Conservation (phyloP, 1,284 basidiomycete species). For the Omphalotus olearius region DNA sequence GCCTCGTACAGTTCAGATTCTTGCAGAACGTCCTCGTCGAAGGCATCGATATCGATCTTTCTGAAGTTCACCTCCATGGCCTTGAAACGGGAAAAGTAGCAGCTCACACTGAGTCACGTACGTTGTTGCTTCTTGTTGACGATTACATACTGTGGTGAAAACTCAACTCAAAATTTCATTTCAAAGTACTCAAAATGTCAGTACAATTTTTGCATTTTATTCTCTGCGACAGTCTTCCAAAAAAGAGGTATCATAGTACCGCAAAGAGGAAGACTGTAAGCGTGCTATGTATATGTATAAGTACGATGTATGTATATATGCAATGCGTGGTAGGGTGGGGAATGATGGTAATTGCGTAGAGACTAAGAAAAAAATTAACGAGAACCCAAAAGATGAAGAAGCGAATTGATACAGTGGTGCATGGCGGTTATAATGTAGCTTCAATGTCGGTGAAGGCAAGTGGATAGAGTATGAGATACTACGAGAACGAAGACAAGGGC, state of each 20-base stretch:
- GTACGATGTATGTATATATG: conserved; percentile 5
- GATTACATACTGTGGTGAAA: too few species aligned
- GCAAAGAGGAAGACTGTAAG: background rate
- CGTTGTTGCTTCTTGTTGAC: too few species aligned
- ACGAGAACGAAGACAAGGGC: background rate
- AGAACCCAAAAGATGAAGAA: conserved; percentile 3
- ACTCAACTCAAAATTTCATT: too few species aligned
- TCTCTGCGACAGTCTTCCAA: background rate
- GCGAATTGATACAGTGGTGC: conserved; percentile 8
- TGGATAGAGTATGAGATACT: background rate
- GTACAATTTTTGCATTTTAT: too few species aligned
- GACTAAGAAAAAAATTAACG: background rate
- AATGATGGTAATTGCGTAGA: conserved; percentile 7
- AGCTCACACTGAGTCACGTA: too few species aligned
- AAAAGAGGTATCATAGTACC: background rate
- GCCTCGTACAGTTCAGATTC: conserved; percentile 86
- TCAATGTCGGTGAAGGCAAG: background rate
- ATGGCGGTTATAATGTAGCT: background rate
- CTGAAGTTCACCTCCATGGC: conserved; percentile 77
- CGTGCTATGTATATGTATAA: conserved; percentile 4
- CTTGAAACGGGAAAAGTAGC: too few species aligned
- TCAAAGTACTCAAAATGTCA: too few species aligned
- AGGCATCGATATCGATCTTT: conserved; percentile 93
- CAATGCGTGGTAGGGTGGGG: conserved; percentile 7
- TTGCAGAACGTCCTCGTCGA: conserved; percentile 87